phyloP scores from a whole-genome alignment of 257 asterid species.

The Capsicum baccatum region DNA sequence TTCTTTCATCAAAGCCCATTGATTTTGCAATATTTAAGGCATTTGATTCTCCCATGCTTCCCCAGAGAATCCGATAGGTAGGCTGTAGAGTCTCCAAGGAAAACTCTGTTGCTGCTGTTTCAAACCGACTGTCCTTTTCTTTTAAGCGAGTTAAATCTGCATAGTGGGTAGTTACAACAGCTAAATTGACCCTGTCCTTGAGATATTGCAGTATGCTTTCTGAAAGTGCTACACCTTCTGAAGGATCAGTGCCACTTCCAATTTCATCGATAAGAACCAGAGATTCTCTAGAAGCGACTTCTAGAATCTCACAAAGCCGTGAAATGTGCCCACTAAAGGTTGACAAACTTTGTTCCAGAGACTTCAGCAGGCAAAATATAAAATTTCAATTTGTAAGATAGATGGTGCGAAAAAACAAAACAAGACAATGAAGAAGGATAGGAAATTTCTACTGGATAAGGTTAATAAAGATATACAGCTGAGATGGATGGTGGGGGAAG shows the following conservation, averaged over 20 bases:
- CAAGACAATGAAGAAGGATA: constrained; percentile 5
- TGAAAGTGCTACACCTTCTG: constrained; percentile 95
- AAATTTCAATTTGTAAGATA: not conserved
- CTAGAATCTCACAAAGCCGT: constrained; percentile 68
- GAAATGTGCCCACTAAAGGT: constrained; percentile 97
- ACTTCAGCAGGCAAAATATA: constrained; percentile 56
- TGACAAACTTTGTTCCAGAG: constrained; percentile 91
- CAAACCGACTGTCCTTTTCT: constrained; percentile 76
- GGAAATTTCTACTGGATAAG: not conserved
- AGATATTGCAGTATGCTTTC: constrained; percentile 84
- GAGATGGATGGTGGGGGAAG: not conserved
- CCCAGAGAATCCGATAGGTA: constrained; percentile 89
- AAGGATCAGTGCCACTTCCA: constrained; percentile 98
- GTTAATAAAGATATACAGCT: not conserved
- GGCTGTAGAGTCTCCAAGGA: constrained; percentile 80
- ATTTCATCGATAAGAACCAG: constrained; percentile 97
- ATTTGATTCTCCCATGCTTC: constrained; percentile 90
- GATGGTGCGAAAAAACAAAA: constrained; percentile 23
- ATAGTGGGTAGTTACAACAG: constrained; percentile 93
- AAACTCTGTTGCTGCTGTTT: constrained; percentile 98
- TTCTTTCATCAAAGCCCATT: constrained; percentile 71
- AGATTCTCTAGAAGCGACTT: constrained; percentile 78
- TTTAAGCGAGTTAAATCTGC: constrained; percentile 84
- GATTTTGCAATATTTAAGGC: constrained; percentile 81
- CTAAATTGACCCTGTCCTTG: constrained; percentile 81